phyloP scores from a whole-genome alignment of 140 eudicot species.

The Senecio squalidus region DNA sequence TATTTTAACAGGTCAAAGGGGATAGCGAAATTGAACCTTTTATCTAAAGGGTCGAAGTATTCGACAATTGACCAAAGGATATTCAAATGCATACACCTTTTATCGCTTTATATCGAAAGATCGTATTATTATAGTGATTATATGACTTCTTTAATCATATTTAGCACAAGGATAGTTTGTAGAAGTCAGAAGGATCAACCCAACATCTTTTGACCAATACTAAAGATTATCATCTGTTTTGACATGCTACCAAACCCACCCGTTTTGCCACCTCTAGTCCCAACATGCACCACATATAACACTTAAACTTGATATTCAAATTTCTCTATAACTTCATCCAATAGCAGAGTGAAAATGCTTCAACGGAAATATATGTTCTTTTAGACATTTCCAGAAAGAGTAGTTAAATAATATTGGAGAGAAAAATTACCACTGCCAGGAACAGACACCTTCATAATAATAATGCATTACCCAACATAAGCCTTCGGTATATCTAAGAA shows the following conservation, averaged over 20 bases:
- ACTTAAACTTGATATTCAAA: background rate
- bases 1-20: too few species aligned
- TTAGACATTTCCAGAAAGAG: background rate
- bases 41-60: too few species aligned
- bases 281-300: background rate
- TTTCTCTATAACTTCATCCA: background rate
- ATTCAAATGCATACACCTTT: too few species aligned
- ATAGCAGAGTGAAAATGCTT: background rate
- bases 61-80: too few species aligned
- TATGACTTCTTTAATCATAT: too few species aligned
- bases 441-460: slow-evolving; percentile 93
- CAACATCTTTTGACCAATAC: slow-evolving; percentile 7
- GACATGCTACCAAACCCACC: background rate
- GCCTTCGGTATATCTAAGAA: slow-evolving; percentile 68
- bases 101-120: too few species aligned
- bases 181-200: too few species aligned
- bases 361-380: slow-evolving; percentile 6
- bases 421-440: slow-evolving; percentile 76
- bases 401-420: background rate
- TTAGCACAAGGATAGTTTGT: too few species aligned
- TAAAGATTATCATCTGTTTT: background rate
- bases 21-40: too few species aligned
- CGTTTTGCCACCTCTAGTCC: slow-evolving; percentile 6
- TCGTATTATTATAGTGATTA: too few species aligned
- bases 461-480: slow-evolving; percentile 96